Conservation (phyloP, 2,329 filamentous ascomycete genomes). For the Tolypocladium pustulatum region DNA sequence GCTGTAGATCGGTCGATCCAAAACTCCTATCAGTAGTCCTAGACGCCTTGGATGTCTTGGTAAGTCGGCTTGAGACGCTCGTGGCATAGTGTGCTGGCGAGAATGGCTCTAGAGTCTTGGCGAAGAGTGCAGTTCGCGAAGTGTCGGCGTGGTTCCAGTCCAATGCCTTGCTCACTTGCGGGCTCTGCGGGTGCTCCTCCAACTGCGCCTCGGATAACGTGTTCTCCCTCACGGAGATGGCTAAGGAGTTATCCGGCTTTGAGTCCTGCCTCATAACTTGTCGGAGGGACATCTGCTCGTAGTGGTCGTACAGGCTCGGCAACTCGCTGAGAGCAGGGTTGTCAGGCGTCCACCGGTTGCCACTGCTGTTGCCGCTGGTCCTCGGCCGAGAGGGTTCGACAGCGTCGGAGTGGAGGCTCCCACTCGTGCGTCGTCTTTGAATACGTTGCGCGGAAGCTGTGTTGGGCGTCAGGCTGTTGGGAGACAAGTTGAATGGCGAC, state of each 20-base stretch:
- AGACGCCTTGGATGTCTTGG: constrained; percentile 42
- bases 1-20: constrained; percentile 38
- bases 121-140: constrained; percentile 7
- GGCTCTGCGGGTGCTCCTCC: not conserved
- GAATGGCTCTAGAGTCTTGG: constrained; percentile 15
- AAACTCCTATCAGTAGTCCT: constrained; percentile 35
- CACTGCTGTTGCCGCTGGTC: constrained; percentile 17
- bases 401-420: not conserved
- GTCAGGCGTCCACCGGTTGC: constrained; percentile 10
- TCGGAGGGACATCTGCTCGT: constrained; percentile 45
- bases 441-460: constrained; percentile 14
- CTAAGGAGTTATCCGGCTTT: constrained; percentile 1
- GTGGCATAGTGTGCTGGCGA: constrained; percentile 29
- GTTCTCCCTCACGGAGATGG: not conserved
- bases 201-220: not conserved
- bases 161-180: constrained; percentile 2
- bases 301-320: constrained; percentile 45
- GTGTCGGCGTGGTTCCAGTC: constrained; percentile 7
- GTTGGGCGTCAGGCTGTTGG: constrained; percentile 19
- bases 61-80: constrained; percentile 46
- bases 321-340: constrained; percentile 25
- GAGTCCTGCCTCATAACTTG: constrained; percentile 22
- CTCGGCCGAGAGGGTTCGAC: constrained; percentile 11
- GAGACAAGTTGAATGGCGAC: constrained; percentile 30
- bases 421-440: constrained; percentile 12